Evolutionary conservation across 768 basidiomycete genomes (phyloP).

Genomic region (Cystofilobasidium bisporidii): DNA sequence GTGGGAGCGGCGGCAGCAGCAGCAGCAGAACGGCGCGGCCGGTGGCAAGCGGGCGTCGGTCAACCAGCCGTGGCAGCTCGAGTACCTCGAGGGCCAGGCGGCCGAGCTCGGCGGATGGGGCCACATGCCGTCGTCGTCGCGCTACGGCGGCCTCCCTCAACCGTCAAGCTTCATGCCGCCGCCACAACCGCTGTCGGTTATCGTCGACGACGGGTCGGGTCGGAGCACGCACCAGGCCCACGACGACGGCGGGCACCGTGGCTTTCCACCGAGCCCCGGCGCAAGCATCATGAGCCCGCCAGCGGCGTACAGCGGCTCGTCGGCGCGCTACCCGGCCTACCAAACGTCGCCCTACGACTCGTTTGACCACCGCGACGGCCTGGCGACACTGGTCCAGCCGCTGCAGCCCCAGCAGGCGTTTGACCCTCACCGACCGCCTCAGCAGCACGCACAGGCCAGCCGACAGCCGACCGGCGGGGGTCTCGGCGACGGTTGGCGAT

Average conservation of each 20-base stretch:
- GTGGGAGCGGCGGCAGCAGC: conserved; percentile 75
- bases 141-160: not conserved
- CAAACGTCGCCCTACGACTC: conserved; percentile 8
- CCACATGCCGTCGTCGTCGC: not conserved
- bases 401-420: conserved; percentile 15
- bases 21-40: not conserved
- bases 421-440: not conserved
- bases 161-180: conserved; percentile 6
- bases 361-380: conserved; percentile 15
- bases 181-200: conserved; percentile 17
- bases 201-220: conserved; percentile 10
- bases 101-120: conserved; percentile 21
- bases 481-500: not conserved
- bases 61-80: conserved; percentile 26
- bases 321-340: not conserved
- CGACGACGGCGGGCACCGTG: not conserved
- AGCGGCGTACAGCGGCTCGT: conserved; percentile 17
- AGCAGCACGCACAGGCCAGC: not conserved
- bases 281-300: conserved; percentile 17
- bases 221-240: conserved; percentile 8
- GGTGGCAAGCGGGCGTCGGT: conserved; percentile 21
- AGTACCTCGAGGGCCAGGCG: conserved; percentile 25
- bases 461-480: too few relatives aligned
- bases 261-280: conserved; percentile 4
- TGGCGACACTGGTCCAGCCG: conserved; percentile 24